A percentile compares a stretch with the other conserved stretches of the same genome.
Evolutionary conservation across 768 basidiomycete genomes (phyloP).

Genomic region (Sporobolomyces roseus): DNA sequence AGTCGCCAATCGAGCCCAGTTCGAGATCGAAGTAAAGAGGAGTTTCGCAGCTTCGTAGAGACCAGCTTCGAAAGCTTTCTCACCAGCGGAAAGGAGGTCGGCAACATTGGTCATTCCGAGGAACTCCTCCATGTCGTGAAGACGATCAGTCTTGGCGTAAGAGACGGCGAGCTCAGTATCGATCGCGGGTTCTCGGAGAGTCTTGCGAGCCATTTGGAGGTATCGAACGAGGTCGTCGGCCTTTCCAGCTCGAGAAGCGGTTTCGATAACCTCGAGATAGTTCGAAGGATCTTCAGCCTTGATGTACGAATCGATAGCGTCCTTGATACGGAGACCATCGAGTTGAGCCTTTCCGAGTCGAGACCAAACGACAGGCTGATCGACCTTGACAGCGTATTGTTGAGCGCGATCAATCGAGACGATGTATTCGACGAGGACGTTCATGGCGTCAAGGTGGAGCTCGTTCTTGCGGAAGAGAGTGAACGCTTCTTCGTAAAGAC

Average conservation of each 20-base stretch:
- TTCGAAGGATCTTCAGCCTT: conserved; percentile 93
- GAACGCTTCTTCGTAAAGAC: conserved; percentile 90
- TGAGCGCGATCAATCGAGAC: conserved; percentile 94
- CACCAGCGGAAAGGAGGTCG: conserved; percentile 91
- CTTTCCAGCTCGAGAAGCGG: conserved; percentile 85
- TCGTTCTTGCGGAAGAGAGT: conserved; percentile 97
- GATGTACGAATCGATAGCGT: conserved; percentile 97
- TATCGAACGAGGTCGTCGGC: conserved; percentile 92
- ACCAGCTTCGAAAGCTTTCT: conserved; percentile 98
- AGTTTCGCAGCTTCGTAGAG: conserved; percentile 95
- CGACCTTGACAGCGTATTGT: conserved; percentile 93
- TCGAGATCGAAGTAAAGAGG: conserved; percentile 92
- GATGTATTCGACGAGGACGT: conserved; percentile 95
- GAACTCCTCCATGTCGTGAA: conserved; percentile 99
- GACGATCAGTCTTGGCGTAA: conserved; percentile 80
- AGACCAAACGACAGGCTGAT: conserved; percentile 95
- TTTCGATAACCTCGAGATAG: conserved; percentile 92
- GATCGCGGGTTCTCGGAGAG: conserved; percentile 91
- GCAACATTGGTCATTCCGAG: conserved; percentile 97
- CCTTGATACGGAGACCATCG: conserved; percentile 95
- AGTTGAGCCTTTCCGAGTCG: conserved; percentile 97
- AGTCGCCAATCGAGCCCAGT: conserved; percentile 96
- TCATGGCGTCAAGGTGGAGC: conserved; percentile 91
- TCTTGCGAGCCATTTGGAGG: conserved; percentile 97
- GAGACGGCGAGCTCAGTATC: conserved; percentile 97